Conservation (phyloP, 2,329 filamentous ascomycete genomes). For the Kalmusia sp. region DNA sequence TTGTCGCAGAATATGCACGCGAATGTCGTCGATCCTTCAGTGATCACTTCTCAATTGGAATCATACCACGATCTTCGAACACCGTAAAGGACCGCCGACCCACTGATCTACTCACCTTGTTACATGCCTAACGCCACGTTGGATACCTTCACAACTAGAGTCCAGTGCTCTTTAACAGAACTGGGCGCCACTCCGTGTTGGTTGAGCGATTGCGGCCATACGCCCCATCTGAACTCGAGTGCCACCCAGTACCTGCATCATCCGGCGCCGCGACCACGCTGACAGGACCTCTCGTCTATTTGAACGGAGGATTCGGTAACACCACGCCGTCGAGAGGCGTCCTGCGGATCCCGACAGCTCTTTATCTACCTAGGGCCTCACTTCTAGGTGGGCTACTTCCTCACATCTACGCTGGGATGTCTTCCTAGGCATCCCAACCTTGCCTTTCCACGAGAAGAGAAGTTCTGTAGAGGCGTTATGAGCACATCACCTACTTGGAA, state of each 20-base stretch:
- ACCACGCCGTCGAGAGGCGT: neutral
- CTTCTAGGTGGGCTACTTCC: neutral
- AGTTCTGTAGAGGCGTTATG: neutral
- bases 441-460: neutral
- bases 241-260: neutral
- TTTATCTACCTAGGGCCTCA: neutral
- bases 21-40: neutral
- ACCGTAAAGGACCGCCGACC: neutral
- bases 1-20: neutral
- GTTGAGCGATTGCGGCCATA: neutral
- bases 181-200: neutral
- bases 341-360: neutral
- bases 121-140: neutral
- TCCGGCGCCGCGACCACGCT: slow-evolving; percentile 1
- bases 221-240: neutral
- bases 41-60: neutral
- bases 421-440: slow-evolving; percentile 1
- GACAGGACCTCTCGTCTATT: neutral
- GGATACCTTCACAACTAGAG: too few species aligned
- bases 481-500: neutral
- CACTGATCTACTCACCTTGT: neutral
- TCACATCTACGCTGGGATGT: slow-evolving; percentile 3
- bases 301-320: slow-evolving; percentile 1
- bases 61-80: neutral
- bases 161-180: too few species aligned